Percentiles rank a stretch among this genome's conserved stretches.
Evolutionary conservation across 192 early-diverging fungal genomes (phyloP).

Genomic region (Backusella parvicylindrica): DNA sequence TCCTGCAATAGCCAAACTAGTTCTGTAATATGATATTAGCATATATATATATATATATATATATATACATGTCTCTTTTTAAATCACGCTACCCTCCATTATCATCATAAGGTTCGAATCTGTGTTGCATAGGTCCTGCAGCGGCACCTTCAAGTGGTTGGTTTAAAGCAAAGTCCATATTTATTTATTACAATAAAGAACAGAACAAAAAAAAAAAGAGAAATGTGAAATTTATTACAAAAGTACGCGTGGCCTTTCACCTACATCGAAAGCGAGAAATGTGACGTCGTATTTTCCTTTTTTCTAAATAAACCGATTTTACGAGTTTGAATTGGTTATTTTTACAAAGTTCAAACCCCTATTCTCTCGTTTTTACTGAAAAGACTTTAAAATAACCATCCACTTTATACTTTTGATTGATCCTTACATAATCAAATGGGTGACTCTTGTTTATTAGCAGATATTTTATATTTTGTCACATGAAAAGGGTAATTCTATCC

Average conservation of each 20-base stretch:
- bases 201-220: background rate
- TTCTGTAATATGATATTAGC: constrained; percentile 45
- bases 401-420: too few relatives aligned
- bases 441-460: too few relatives aligned
- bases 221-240: background rate
- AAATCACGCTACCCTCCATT: constrained; percentile 60
- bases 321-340: background rate
- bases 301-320: background rate
- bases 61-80: too few relatives aligned
- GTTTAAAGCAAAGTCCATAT: constrained; percentile 7
- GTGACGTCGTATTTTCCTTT: background rate
- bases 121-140: constrained; percentile 56
- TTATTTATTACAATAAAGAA: background rate
- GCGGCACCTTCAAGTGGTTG: background rate
- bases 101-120: constrained; percentile 90
- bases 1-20: constrained; percentile 90
- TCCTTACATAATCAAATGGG: too few relatives aligned
- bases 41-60: background rate
- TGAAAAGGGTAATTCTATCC: too few relatives aligned
- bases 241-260: background rate
- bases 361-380: too few relatives aligned
- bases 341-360: background rate
- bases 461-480: too few relatives aligned
- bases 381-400: too few relatives aligned
- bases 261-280: background rate